Evolutionary conservation across 352 stramenopile species (phyloP), one percentile per base, ranked within the genome.

Genomic region (Globisporangium rhizosaccharum): DNA sequence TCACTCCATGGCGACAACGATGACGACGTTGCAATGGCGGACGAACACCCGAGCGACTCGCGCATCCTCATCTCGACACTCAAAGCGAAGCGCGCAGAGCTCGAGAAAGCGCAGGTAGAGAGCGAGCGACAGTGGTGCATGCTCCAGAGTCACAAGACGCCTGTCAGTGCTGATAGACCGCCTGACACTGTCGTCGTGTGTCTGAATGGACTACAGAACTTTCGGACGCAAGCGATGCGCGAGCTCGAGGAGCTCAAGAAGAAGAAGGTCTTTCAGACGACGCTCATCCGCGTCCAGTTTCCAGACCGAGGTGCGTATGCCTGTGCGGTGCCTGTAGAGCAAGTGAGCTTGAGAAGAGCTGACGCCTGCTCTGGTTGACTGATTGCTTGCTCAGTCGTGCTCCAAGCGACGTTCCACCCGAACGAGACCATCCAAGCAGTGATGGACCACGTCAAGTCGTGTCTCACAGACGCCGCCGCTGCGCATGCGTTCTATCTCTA

Each of bases 201-300:
- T 18, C 17, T 44, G 23, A 23, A 23, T 23, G 23, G 23, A 23
- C 23, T 23, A 9, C 15, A 94, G 83, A 91, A 87, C 30, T 96
- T 96, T 44, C 81, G 80, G 33, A 96, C 87, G 17, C 73, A 86
- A 65, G 85, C 85, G 15, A 96, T 96, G 87, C 87, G 87, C 14
- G 85, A 96, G 36, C 71, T 96, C 4, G 87, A 96, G 28, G 80
- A 93, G 36, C 71, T 96, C 0, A 90, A 92, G 64, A 81, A 80
- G 18, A 93, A 90, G 65, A 86, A 79, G 41, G 71, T 96, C 0
- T 96, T 87, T 55, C 82, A 91, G 59, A 76, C 62, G 39, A 77
- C 81, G 28, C 57, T 96, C 4, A 79, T 94, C 36, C 87, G 85
- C 56, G 68, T 96, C 30, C 87, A 92, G 52, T 94, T 96, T 54